Evolutionary conservation across 2,329 filamentous ascomycete species (phyloP).

Genomic region (Blumeria hordei): DNA sequence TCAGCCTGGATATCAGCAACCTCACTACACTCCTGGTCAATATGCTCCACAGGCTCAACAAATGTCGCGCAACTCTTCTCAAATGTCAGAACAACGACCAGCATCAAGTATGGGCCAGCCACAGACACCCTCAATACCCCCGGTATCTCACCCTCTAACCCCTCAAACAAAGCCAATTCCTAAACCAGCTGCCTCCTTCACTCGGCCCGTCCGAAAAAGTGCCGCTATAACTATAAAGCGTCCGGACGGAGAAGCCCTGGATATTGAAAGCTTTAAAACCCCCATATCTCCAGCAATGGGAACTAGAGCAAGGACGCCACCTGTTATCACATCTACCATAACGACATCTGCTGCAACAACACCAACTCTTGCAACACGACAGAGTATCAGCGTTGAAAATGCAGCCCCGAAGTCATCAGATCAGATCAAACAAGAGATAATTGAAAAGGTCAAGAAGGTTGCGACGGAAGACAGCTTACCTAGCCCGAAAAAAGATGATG

Average conservation of each 20-base stretch:
- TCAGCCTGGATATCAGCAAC: constrained; percentile 22
- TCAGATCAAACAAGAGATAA: constrained; percentile 64
- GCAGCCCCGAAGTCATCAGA: constrained; percentile 47
- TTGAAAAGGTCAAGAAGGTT: constrained; percentile 22
- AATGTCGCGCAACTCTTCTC: constrained; percentile 69
- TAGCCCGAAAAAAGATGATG: constrained; percentile 15
- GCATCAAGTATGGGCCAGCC: constrained; percentile 19
- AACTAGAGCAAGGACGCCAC: constrained; percentile 30
- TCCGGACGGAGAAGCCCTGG: constrained; percentile 51
- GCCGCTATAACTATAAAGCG: constrained; percentile 69
- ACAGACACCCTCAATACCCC: constrained; percentile 14
- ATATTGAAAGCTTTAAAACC: constrained; percentile 32
- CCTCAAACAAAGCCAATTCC: constrained; percentile 25
- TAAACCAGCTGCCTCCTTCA: constrained; percentile 17
- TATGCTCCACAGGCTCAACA: constrained; percentile 26
- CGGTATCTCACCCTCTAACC: constrained; percentile 26
- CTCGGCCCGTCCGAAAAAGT: constrained; percentile 26
- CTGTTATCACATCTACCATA: constrained; percentile 45
- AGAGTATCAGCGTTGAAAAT: constrained; percentile 50
- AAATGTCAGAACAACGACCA: constrained; percentile 39
- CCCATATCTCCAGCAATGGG: constrained; percentile 32
- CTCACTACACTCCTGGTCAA: constrained; percentile 14
- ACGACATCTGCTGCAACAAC: constrained; percentile 53
- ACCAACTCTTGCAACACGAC: constrained; percentile 42
- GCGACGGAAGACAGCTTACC: constrained; percentile 15